Percentiles rank a stretch among this genome's conserved stretches.
phyloP scores from a whole-genome alignment of 352 stramenopile species.

The Phytophthora ramorum region DNA sequence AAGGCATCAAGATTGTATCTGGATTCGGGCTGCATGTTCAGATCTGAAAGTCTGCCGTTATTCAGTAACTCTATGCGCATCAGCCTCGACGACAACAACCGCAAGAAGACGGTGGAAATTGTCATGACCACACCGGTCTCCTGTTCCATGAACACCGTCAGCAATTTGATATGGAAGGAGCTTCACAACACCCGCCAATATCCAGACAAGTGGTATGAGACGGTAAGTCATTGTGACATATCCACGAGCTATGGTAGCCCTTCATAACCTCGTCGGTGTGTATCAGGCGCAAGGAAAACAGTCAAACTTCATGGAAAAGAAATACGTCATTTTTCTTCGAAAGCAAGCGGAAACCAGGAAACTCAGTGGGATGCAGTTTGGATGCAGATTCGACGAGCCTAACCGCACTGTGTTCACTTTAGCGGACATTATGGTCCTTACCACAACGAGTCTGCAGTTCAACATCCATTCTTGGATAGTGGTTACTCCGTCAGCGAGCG shows the following conservation, averaged over 20 bases:
- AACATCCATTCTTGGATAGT: constrained; percentile 3
- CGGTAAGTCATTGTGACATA: background rate
- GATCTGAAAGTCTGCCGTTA: background rate
- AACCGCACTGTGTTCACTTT: constrained; percentile 2
- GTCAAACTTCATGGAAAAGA: background rate
- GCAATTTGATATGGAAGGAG: constrained; percentile 5
- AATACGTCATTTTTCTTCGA: background rate
- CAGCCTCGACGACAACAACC: background rate
- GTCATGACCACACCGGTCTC: background rate
- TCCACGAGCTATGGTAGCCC: background rate
- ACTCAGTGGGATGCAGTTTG: constrained; percentile 2
- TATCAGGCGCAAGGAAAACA: background rate
- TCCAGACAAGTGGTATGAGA: constrained; percentile 15
- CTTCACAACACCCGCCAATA: constrained; percentile 4
- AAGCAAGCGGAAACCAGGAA: background rate
- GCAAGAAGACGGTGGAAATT: constrained; percentile 7
- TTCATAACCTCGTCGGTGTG: background rate
- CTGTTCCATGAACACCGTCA: constrained; percentile 7
- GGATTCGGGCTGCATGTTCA: background rate
- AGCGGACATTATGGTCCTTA: constrained; percentile 6
- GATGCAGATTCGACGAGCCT: constrained; percentile 8
- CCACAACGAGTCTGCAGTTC: background rate
- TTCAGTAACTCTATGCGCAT: background rate
- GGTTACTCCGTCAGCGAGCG: constrained; percentile 1
- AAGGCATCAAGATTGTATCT: constrained; percentile 1